These are phyloP conservation scores for Petasospora fabianii DNA, from an alignment of 1,139 yeast species.

Conservation along the genomic window DNA sequence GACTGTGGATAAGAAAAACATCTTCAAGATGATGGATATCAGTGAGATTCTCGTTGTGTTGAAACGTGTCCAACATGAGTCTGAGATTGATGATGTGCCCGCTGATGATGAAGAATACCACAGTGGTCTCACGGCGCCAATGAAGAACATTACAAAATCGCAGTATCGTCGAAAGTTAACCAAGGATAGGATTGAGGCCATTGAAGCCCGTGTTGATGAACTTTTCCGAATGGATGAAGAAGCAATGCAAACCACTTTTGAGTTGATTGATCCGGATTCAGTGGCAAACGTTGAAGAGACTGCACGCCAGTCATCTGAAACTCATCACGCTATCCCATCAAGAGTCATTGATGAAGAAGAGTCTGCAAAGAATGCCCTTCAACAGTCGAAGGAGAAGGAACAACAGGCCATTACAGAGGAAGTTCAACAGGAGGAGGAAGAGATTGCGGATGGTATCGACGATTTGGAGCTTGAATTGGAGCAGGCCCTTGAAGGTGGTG, in stretches of 20 bases:
- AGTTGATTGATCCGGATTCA: slow-evolving; percentile 52
- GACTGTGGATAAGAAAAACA: slow-evolving; percentile 83
- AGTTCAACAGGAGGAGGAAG: slow-evolving; percentile 9
- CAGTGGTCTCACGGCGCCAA: slow-evolving; percentile 74
- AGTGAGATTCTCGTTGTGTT: slow-evolving; percentile 83
- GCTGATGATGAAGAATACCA: slow-evolving; percentile 31
- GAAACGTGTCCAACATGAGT: slow-evolving; percentile 54
- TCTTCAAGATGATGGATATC: slow-evolving; percentile 82
- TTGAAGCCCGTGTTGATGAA: slow-evolving; percentile 77
- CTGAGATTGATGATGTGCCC: slow-evolving; percentile 42
- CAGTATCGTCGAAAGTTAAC: slow-evolving; percentile 52
- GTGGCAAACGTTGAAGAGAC: slow-evolving; percentile 2
- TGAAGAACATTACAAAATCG: slow-evolving; percentile 50
- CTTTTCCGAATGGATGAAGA: slow-evolving; percentile 72
- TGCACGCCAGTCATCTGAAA: not conserved
- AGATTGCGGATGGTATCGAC: slow-evolving; percentile 25
- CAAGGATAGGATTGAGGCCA: slow-evolving; percentile 54
- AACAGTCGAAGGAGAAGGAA: slow-evolving; percentile 6
- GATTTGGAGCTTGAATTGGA: slow-evolving; percentile 39
- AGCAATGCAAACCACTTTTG: slow-evolving; percentile 79
- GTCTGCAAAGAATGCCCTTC: slow-evolving; percentile 3
- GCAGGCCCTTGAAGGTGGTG: slow-evolving; percentile 36
- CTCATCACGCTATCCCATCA: slow-evolving; percentile 3
- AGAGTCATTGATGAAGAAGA: slow-evolving; percentile 12
- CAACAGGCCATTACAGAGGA: slow-evolving; percentile 9